phyloP scores from a whole-genome alignment of 495 filamentous ascomycete species.

The Lepidopterella palustris region DNA sequence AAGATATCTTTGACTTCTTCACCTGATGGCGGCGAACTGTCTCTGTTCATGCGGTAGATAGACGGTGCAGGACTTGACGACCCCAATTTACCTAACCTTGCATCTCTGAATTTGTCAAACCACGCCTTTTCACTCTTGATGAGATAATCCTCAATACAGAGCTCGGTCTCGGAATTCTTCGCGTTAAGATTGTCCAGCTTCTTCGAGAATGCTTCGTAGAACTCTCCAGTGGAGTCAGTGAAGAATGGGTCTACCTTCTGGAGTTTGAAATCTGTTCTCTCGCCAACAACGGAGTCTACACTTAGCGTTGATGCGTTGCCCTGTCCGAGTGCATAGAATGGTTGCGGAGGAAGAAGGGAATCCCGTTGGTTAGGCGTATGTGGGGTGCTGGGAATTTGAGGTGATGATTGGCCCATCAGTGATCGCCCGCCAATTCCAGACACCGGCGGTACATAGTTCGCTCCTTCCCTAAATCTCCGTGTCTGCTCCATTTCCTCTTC shows the following conservation, averaged over 20 bases:
- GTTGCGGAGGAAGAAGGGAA: not conserved
- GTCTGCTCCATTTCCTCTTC: not conserved
- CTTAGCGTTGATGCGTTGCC: conserved; percentile 40
- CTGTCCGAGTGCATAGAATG: not conserved
- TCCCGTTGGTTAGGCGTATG: not conserved
- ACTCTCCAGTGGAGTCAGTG: conserved; percentile 55
- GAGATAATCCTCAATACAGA: conserved; percentile 59
- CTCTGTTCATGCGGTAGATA: not conserved
- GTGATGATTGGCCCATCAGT: not conserved
- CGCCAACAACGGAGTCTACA: conserved; percentile 49
- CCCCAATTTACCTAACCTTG: conserved; percentile 38
- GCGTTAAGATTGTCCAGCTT: conserved; percentile 47
- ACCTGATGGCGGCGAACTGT: not conserved
- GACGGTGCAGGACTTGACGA: not conserved
- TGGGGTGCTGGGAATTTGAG: not conserved
- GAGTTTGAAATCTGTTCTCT: conserved; percentile 55
- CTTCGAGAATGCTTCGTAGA: conserved; percentile 51
- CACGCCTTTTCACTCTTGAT: conserved; percentile 59
- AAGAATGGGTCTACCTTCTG: conserved; percentile 63
- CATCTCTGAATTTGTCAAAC: conserved; percentile 52
- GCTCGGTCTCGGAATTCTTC: conserved; percentile 46
- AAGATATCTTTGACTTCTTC: not conserved
- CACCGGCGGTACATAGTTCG: not conserved
- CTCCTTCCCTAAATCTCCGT: not conserved
- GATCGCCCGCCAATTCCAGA: not conserved